Base-by-base conservation (phyloP, 2,329 filamentous ascomycete species). In the Coccinonectria pachysandricola region DNA sequence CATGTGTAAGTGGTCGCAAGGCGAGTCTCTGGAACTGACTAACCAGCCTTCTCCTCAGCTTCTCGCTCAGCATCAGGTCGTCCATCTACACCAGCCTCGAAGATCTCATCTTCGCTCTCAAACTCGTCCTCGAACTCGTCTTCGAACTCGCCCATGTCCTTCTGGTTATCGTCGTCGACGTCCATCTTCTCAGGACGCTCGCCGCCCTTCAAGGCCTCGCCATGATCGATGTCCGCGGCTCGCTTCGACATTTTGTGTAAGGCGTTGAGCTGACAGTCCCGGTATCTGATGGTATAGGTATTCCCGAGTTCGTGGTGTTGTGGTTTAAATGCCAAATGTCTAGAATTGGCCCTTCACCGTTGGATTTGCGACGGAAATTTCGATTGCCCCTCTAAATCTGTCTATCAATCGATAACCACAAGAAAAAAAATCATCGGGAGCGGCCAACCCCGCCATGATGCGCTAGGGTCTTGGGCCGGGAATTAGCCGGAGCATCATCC, bases 71-170 rank as follows among this genome's bases (percentile, higher is more conserved):
- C 84, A 55, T 96, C 88, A 15, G 88, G 88, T 38, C 86, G 65
- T 11, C 88, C 88, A 52, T 95, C 88, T 8, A 95, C 86, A 35
- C 88, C 88, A 4, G 91, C 88, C 60, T 96, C 88, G 34, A 95
- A 61, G 27, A 96, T 83, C 56, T 96, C 87, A 53, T 95, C 87
- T 37, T 75, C 70, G 48, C 65, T 93, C 65, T 95, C 87, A 43
- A 81, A 88, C 50, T 88, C 83, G 47, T 88, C 83, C 56, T 88
- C 84, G 43, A 88, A 95, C 50, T 96, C 88, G 59, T 95, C 91
- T 50, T 94, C 91, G 38, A 92, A 96, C 42, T 96, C 82, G 50
- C 75, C 74, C 64, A 79, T 76, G 14, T 74, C 74, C 49, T 63
- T 62, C 38, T 60, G 52, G 38, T 61, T 56, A n/a, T n/a, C n/a